A percentile compares a stretch with the other conserved stretches of the same genome.
phyloP scores from a whole-genome alignment of 2,329 filamentous ascomycete genomes.

The Tolypocladium cylindrosporum region DNA sequence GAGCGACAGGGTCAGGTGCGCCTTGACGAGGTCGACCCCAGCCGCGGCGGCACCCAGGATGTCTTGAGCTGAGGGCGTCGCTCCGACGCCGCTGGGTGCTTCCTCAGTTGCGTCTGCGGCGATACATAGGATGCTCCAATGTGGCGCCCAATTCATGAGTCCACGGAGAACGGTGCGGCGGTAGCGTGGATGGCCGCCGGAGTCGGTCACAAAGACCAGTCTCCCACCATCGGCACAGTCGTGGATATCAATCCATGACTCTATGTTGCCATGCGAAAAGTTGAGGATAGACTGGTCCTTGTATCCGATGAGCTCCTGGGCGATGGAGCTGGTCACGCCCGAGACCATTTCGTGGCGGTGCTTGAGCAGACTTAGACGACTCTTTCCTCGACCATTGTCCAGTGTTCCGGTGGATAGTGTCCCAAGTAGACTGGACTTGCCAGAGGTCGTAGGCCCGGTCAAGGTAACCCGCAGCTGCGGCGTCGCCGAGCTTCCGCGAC shows the following conservation, averaged over 20 bases:
- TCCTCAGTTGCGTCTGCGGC: constrained; percentile 62
- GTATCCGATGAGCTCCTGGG: constrained; percentile 89
- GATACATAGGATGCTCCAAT: constrained; percentile 86
- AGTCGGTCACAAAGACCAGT: constrained; percentile 82
- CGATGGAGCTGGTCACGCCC: constrained; percentile 87
- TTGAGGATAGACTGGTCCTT: constrained; percentile 56
- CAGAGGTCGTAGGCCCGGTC: constrained; percentile 80
- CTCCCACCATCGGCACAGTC: constrained; percentile 62
- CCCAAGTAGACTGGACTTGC: constrained; percentile 85
- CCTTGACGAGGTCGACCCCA: constrained; percentile 62
- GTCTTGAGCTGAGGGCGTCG: constrained; percentile 41
- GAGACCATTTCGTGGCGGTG: constrained; percentile 90
- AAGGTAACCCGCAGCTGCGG: constrained; percentile 80
- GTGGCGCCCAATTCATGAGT: constrained; percentile 89
- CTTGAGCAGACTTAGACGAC: constrained; percentile 76
- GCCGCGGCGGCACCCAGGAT: constrained; percentile 37
- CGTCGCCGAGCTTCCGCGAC: constrained; percentile 41
- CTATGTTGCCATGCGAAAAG: constrained; percentile 76
- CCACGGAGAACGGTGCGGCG: constrained; percentile 80
- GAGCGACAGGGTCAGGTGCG: constrained; percentile 77
- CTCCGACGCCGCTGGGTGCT: constrained; percentile 17
- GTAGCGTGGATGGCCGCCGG: constrained; percentile 83
- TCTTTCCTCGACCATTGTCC: constrained; percentile 88
- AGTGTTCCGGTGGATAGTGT: constrained; percentile 79
- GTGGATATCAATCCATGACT: constrained; percentile 93